Conservation (phyloP, 352 stramenopile species). For the Globisporangium parvum region DNA sequence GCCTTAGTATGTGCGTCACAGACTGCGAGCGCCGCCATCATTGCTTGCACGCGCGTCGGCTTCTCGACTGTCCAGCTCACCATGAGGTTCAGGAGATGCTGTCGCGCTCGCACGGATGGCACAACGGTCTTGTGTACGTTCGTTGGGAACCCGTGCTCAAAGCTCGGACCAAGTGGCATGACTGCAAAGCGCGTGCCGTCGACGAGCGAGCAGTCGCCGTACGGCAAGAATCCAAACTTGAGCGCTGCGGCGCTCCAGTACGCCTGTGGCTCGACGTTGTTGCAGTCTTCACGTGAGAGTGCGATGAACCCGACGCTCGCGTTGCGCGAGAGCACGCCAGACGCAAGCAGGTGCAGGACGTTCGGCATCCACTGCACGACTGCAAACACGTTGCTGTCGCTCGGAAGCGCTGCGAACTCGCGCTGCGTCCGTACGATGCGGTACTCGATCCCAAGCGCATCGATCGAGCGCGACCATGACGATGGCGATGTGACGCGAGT, state of each 20-base stretch:
- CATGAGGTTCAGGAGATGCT: conserved; percentile 54
- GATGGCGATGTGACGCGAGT: conserved; percentile 15
- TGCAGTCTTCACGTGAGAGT: conserved; percentile 50
- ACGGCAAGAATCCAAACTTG: too few species aligned
- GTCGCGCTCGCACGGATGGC: conserved; percentile 13
- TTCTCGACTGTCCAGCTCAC: conserved; percentile 65
- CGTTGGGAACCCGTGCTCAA: conserved; percentile 53
- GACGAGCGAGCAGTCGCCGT: too few species aligned
- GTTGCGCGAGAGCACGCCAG: conserved; percentile 14
- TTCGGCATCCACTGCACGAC: conserved; percentile 33
- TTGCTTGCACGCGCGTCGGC: conserved; percentile 50
- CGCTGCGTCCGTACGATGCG: conserved; percentile 30
- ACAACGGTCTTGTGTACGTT: conserved; percentile 34
- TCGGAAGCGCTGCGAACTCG: conserved; percentile 24
- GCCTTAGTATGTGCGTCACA: too few species aligned
- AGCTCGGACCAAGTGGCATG: conserved; percentile 46
- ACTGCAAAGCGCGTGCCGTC: conserved; percentile 42
- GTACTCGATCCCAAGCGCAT: conserved; percentile 27
- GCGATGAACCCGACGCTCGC: conserved; percentile 35
- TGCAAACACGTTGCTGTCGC: conserved; percentile 32
- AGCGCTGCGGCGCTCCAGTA: too few species aligned
- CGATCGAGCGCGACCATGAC: conserved; percentile 22
- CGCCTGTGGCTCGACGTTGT: conserved; percentile 44
- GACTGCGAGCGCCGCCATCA: conserved; percentile 47
- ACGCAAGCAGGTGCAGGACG: too few species aligned